phyloP scores from a whole-genome alignment of 257 asterid genomes.

The Solanum lycopersicoides region DNA sequence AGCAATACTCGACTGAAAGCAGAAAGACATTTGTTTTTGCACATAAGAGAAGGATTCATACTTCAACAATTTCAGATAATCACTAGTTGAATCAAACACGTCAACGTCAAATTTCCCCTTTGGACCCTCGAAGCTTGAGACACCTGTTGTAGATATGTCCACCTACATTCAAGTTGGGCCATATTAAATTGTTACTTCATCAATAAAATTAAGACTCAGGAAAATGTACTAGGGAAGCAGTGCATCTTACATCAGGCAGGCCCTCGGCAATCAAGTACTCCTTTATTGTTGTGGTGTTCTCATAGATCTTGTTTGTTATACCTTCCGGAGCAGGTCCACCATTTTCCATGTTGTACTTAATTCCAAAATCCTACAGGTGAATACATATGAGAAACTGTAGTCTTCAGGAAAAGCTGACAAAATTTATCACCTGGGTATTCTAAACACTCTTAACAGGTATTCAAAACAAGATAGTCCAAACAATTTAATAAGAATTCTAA shows the following conservation, averaged over 20 bases:
- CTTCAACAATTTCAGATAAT: constrained; percentile 94
- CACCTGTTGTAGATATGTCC: constrained; percentile 58
- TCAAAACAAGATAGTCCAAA: background rate
- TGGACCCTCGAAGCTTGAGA: constrained; percentile 72
- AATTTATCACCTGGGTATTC: background rate
- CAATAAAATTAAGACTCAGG: background rate
- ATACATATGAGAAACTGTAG: background rate
- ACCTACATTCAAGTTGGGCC: constrained; percentile 36
- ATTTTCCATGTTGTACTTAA: constrained; percentile 98
- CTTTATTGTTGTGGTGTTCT: constrained; percentile 81
- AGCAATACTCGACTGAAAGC: background rate
- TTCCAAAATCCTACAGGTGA: constrained; percentile 76
- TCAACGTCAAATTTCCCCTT: constrained; percentile 87
- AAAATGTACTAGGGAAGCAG: background rate
- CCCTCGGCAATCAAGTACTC: constrained; percentile 89
- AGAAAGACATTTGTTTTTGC: background rate
- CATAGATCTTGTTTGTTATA: constrained; percentile 73
- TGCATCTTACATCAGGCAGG: constrained; percentile 73
- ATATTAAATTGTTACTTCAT: background rate
- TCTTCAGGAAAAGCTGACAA: background rate
- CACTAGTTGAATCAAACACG: constrained; percentile 87
- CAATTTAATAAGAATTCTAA: background rate
- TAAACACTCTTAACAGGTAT: background rate
- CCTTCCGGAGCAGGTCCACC: constrained; percentile 99
- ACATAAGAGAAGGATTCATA: constrained; percentile 21